These are phyloP conservation scores for Pichia sp. DNA, from an alignment of 1,139 yeast genomes.

Conservation along the genomic window DNA sequence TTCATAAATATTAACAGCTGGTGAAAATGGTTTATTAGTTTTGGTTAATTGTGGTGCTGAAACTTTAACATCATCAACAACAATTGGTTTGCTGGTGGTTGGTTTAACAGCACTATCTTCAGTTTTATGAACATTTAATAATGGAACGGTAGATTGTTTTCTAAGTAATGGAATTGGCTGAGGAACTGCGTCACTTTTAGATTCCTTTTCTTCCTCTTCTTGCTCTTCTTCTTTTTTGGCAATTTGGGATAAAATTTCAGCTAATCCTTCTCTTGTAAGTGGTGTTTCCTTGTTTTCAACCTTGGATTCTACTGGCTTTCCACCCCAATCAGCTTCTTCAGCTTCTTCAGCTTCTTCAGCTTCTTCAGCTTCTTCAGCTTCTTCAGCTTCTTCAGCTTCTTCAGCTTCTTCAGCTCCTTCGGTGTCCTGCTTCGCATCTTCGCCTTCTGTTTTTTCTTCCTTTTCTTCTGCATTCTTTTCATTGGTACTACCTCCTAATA, in stretches of 20 bases:
- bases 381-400: background rate
- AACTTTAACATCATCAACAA: conserved; percentile 30
- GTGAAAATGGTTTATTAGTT: conserved; percentile 42
- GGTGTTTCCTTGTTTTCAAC: conserved; percentile 10
- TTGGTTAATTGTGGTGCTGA: conserved; percentile 37
- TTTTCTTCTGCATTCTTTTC: background rate
- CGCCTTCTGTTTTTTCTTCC: background rate
- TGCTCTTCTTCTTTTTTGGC: background rate
- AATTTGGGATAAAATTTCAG: conserved; percentile 7
- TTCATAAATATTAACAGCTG: conserved; percentile 51
- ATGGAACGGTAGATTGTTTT: conserved; percentile 22
- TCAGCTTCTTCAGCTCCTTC: background rate
- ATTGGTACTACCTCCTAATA: conserved; percentile 6
- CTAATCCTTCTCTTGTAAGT: conserved; percentile 12
- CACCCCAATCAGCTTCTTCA: too few relatives aligned
- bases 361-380: background rate
- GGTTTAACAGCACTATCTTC: conserved; percentile 17
- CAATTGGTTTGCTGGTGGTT: conserved; percentile 1
- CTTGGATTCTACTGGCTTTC: too few relatives aligned
- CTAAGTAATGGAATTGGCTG: background rate
- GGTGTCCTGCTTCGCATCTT: background rate
- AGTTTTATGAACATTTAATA: conserved; percentile 31
- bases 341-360: background rate
- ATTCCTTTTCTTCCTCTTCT: background rate
- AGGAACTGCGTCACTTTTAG: background rate